phyloP scores from a whole-genome alignment of 208 protist genomes.

The Wallacemonas sp. region DNA sequence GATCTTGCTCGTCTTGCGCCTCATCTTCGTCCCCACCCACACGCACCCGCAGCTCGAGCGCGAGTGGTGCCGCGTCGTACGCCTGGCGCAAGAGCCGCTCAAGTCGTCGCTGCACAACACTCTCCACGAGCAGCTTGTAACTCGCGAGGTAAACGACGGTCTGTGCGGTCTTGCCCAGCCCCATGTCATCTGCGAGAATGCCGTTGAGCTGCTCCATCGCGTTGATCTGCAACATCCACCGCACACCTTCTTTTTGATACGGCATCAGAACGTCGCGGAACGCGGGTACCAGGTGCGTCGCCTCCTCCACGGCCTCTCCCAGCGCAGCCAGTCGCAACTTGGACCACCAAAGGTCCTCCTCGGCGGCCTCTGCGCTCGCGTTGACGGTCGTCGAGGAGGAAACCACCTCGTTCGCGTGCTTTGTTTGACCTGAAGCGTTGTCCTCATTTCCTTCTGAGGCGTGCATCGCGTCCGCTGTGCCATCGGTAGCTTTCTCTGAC shows the following conservation, averaged over 20 bases:
- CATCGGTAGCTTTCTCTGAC: conserved; percentile 1
- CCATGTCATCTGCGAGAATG: conserved; percentile 96
- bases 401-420: no score
- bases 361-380: no score
- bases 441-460: no score
- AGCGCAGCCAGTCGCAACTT: conserved; percentile 19
- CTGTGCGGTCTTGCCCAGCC: conserved; percentile 91
- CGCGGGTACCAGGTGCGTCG: conserved; percentile 20
- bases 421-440: no score
- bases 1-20: background rate
- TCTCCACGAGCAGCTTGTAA: conserved; percentile 52
- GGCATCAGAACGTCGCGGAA: conserved; percentile 69
- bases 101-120: conserved; percentile 18
- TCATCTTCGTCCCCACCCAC: background rate
- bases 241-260: conserved; percentile 96
- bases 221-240: conserved; percentile 95
- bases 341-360: background rate
- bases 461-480: background rate
- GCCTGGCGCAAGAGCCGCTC: conserved; percentile 2
- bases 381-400: no score
- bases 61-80: conserved; percentile 1
- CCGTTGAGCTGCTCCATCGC: conserved; percentile 89
- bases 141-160: conserved; percentile 74
- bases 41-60: background rate
- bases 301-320: conserved; percentile 29